These are phyloP conservation scores for Miamiensis avidus DNA, from an alignment of 169 alveolate species.

Conservation along the genomic window DNA sequence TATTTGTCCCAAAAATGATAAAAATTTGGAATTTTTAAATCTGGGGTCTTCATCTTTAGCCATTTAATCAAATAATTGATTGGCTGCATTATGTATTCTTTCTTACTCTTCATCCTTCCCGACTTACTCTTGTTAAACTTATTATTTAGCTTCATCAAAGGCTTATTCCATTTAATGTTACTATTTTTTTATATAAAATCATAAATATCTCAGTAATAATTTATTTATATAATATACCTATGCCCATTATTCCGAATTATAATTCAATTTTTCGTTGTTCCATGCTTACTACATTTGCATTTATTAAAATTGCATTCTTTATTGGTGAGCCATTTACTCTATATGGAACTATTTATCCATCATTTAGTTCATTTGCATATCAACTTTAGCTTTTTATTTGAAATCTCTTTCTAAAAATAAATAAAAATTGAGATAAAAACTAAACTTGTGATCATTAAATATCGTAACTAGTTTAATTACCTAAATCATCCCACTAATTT, in stretches of 20 bases:
- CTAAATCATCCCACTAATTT: background rate
- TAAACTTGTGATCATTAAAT: too few relatives aligned
- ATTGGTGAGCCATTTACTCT: background rate
- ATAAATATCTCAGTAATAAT: too few relatives aligned
- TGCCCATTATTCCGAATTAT: background rate
- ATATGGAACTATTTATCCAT: background rate
- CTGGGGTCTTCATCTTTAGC: slow-evolving; percentile 46
- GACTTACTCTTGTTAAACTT: background rate
- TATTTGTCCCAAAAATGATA: slow-evolving; percentile 51
- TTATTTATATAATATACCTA: too few relatives aligned
- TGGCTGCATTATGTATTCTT: slow-evolving; percentile 34
- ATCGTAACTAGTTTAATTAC: too few relatives aligned
- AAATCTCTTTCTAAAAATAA: background rate
- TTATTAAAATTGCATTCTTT: background rate
- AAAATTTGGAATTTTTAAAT: slow-evolving; percentile 54
- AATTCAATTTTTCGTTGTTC: background rate
- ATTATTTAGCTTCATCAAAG: background rate
- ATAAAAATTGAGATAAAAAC: too few relatives aligned
- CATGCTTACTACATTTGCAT: background rate
- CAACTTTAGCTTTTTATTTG: background rate
- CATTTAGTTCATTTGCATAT: background rate
- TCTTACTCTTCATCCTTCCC: slow-evolving; percentile 7
- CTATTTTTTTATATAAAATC: too few relatives aligned
- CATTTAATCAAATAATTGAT: slow-evolving; percentile 29
- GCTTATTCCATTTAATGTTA: too few relatives aligned